phyloP scores from a whole-genome alignment of 257 asterid genomes.

The Lavandula angustifolia region DNA sequence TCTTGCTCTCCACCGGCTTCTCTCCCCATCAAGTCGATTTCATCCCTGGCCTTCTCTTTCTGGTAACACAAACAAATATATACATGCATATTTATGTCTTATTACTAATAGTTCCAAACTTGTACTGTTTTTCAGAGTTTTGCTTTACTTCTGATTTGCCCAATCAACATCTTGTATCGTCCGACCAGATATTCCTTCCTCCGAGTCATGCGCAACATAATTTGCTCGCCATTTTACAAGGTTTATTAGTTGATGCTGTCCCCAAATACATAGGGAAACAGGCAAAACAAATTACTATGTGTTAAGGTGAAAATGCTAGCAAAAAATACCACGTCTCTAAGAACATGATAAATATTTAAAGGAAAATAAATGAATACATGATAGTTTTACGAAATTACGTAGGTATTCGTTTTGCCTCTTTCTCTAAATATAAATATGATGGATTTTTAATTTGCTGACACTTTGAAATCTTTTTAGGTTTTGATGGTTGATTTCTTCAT shows the following conservation, averaged over 20 bases:
- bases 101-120: background rate
- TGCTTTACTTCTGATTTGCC: slow-evolving; percentile 58
- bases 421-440: no score
- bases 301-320: no score
- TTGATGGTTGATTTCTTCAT: slow-evolving; percentile 92
- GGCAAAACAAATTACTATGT: no score
- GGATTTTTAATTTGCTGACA: no score
- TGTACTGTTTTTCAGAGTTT: slow-evolving; percentile 47
- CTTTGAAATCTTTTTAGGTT: slow-evolving; percentile 44
- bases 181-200: slow-evolving; percentile 77
- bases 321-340: no score
- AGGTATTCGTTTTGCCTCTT: no score
- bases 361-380: no score
- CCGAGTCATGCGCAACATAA: slow-evolving; percentile 70
- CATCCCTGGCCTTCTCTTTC: slow-evolving; percentile 75
- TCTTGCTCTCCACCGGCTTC: slow-evolving; percentile 61
- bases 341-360: no score
- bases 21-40: slow-evolving; percentile 52
- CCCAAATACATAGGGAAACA: no score
- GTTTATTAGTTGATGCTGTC: slow-evolving; percentile 26
- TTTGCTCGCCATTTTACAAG: slow-evolving; percentile 94
- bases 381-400: no score
- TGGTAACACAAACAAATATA: slow-evolving; percentile 33
- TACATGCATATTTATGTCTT: no score
- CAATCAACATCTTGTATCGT: slow-evolving; percentile 76